Base-by-base conservation (phyloP, 2,329 filamentous ascomycete genomes). In the Remersonia thermophila region DNA sequence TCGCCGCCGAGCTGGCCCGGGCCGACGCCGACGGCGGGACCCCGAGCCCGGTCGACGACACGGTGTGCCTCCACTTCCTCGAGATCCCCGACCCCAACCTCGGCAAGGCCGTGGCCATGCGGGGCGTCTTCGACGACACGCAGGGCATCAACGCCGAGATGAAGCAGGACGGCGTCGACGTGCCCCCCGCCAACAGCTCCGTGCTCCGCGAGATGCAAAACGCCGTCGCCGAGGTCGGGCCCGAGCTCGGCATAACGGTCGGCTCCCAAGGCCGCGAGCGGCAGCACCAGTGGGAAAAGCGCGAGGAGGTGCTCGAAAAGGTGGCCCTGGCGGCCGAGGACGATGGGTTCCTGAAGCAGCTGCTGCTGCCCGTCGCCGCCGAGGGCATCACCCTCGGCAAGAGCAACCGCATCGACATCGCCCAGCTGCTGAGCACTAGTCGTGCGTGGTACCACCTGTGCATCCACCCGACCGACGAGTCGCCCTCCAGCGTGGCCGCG, bases 91-190 rank as follows among this genome's bases (percentile, higher is more conserved):
- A 79, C 44, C 77, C 83, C 20, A 69, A 73, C 1, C 66, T 98
- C 1, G 86, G 83, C 40, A 95, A 91, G 58, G 91, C 89, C 0
- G 61, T 93, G n/a, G 77, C 83, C 10, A 76, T 98, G 63, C 82
- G 85, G 27, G 84, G 83, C 11, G 75, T 96, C 26, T 98, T 98
- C 50, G 89, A 98, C 47, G 91, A 96, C 50, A 74, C 68, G n/a
- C 66, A 80, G 14, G 91, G 91, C 35, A 95, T 98, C 61, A 96
- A 96, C 49, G 72, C 81, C 0, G 91, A 98, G 63, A 96, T 98
- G 87, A 93, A 89, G 52, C 80, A 89, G 43, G 91, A 98, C 47
- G 91, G 91, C 8, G 73, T 98, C 1, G 72, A 83, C n/a, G 71
- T 93, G 2, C 61, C 71, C 1, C 50, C 79, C 0, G 77, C 77